Evolutionary conservation across 495 filamentous ascomycete genomes (phyloP).

Genomic region (Cudoniella acicularis): DNA sequence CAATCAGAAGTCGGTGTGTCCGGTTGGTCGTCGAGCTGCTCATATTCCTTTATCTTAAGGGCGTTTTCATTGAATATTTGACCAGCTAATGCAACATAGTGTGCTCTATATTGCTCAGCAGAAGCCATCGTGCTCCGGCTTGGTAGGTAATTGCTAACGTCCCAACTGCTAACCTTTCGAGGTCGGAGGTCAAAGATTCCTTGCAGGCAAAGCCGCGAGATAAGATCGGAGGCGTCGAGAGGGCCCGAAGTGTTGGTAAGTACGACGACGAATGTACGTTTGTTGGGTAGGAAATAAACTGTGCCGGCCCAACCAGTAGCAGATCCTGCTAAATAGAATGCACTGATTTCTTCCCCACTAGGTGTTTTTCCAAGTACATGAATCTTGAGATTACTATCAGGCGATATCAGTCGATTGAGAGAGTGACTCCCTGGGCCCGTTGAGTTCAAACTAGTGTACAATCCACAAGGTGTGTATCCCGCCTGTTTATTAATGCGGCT

Average conservation of each 20-base stretch:
- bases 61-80: constrained; percentile 9
- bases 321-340: constrained; percentile 15
- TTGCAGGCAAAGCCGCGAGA: constrained; percentile 11
- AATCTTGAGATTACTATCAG: neutral
- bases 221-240: constrained; percentile 10
- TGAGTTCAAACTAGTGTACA: constrained; percentile 5
- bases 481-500: neutral
- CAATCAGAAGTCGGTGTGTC: constrained; percentile 4
- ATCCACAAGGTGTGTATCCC: constrained; percentile 7
- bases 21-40: constrained; percentile 3
- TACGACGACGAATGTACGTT: constrained; percentile 1
- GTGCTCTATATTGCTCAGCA: neutral
- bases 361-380: neutral
- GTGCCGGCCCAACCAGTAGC: constrained; percentile 11
- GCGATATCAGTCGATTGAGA: constrained; percentile 14
- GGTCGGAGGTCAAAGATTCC: constrained; percentile 11
- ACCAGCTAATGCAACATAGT: constrained; percentile 5
- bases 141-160: neutral
- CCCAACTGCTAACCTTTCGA: neutral
- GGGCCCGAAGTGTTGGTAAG: constrained; percentile 12
- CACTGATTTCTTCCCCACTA: constrained; percentile 1
- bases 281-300: constrained; percentile 10
- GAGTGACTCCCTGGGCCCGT: constrained; percentile 5
- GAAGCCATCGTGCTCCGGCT: neutral
- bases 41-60: neutral